Evolutionary conservation across 1,139 yeast species (phyloP).

Genomic region (Taphrina flavorubra): DNA sequence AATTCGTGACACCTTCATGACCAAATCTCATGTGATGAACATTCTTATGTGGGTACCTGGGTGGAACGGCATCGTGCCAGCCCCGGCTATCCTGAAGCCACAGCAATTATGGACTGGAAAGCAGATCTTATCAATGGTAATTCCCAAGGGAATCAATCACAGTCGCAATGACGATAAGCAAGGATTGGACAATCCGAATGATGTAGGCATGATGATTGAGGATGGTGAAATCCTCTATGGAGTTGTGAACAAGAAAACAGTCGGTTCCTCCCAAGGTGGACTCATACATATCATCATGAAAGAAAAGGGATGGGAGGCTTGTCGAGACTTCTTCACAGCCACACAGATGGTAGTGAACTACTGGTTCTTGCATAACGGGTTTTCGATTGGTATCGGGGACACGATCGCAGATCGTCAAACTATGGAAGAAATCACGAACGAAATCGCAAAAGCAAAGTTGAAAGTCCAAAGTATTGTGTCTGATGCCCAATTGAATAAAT

Average conservation of each 20-base stretch:
- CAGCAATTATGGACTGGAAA: constrained; percentile 98
- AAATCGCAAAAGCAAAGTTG: constrained; percentile 88
- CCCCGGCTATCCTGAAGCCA: constrained; percentile 92
- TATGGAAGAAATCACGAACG: constrained; percentile 88
- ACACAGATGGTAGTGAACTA: constrained; percentile 93
- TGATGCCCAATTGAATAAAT: constrained; percentile 85
- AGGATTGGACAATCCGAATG: constrained; percentile 82
- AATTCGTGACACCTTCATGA: constrained; percentile 82
- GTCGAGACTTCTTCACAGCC: constrained; percentile 90
- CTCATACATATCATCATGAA: constrained; percentile 95
- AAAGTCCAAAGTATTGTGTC: constrained; percentile 91
- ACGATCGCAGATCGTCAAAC: constrained; percentile 98
- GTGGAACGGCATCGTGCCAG: constrained; percentile 99
- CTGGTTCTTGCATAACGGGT: constrained; percentile 96
- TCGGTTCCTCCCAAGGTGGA: constrained; percentile 98
- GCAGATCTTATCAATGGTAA: constrained; percentile 87
- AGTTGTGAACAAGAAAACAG: constrained; percentile 96
- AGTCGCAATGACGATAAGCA: constrained; percentile 91
- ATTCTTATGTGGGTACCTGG: constrained; percentile 96
- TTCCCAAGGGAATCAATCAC: constrained; percentile 93
- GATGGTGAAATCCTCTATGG: constrained; percentile 97
- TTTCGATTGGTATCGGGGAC: constrained; percentile 99
- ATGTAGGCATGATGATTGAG: constrained; percentile 87
- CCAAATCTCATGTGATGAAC: constrained; percentile 93
- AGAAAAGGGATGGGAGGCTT: constrained; percentile 90